These are phyloP conservation scores for Chlorociboria aeruginascens DNA, from an alignment of 495 filamentous ascomycete genomes.

Conservation along the genomic window DNA sequence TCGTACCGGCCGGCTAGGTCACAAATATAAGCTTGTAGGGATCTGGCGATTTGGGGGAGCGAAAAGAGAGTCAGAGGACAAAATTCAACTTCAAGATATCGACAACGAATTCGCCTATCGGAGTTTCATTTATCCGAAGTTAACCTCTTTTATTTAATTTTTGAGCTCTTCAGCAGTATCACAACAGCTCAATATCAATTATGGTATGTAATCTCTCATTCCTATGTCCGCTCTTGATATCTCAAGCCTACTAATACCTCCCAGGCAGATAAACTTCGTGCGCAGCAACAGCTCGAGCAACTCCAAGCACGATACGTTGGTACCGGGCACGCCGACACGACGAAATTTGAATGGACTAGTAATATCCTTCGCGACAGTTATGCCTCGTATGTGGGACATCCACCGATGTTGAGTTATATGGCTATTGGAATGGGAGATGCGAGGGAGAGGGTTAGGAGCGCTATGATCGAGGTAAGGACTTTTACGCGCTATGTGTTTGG, in stretches of 20 bases:
- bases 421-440: constrained; percentile 76
- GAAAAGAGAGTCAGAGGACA: no score
- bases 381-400: constrained; percentile 79
- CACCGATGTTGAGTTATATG: constrained; percentile 81
- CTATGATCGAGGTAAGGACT: constrained; percentile 55
- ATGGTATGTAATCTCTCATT: background rate
- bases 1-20: background rate
- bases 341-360: constrained; percentile 86
- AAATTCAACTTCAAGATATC: no score
- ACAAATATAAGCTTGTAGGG: background rate
- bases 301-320: constrained; percentile 91
- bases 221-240: background rate
- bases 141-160: background rate
- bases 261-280: constrained; percentile 93
- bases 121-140: constrained; percentile 1
- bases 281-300: constrained; percentile 90
- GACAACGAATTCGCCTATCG: no score
- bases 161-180: background rate
- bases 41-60: no score
- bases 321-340: constrained; percentile 97
- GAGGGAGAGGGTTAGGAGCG: constrained; percentile 63
- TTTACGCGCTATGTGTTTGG: background rate
- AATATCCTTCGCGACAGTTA: constrained; percentile 83
- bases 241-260: background rate
- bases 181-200: background rate